Evolutionary conservation across 2,329 filamentous ascomycete genomes (phyloP), one percentile per base, ranked within the genome.

Genomic region (Penicillium sp.): DNA sequence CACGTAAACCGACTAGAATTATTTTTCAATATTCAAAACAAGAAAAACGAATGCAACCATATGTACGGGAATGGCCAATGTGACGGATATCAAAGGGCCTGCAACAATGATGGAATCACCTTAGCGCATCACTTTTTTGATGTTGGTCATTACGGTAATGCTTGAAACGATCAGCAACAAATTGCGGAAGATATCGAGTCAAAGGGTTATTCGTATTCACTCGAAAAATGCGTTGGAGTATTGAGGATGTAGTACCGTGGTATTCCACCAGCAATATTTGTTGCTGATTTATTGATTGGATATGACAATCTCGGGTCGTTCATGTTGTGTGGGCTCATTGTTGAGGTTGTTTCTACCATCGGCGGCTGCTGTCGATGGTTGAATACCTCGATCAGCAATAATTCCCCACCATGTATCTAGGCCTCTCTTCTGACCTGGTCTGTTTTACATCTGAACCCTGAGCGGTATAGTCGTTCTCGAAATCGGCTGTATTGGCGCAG

Each of bases 111-210:
- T 37, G n/a, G 33, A 29, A 37, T 45, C 21, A 24, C 8, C 35
- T 29, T 29, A 29, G 32, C 33, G 15, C 43, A 26, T 45, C 26
- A 45, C 43, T 19, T 35, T 22, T 37, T 39, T 45, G 35, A 34
- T 38, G n/a, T 37, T 45, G 22, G 24, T 26, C 35, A 26, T 34
- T 31, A 31, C 24, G 26, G 43, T 38, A 15, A 45, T 8, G 35
- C 43, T 45, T 45, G 17, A 8, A 38, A 45, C 43, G 32, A 15
- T 45, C 43, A 45, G 32, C 37, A 39, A 39, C 37, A 39, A 39
- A 39, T 39, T 39, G 37, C 37, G 37, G 37, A 39, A 26, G 37
- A 39, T 39, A 39, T 39, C 7, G 37, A 8, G 38, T 28, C 38
- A 29, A 29, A 40, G 8, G 24, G 22, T 40, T 40, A 26, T 40